Base-by-base conservation (phyloP, 2,329 filamentous ascomycete species). In the Pestalotiopsis sp. region DNA sequence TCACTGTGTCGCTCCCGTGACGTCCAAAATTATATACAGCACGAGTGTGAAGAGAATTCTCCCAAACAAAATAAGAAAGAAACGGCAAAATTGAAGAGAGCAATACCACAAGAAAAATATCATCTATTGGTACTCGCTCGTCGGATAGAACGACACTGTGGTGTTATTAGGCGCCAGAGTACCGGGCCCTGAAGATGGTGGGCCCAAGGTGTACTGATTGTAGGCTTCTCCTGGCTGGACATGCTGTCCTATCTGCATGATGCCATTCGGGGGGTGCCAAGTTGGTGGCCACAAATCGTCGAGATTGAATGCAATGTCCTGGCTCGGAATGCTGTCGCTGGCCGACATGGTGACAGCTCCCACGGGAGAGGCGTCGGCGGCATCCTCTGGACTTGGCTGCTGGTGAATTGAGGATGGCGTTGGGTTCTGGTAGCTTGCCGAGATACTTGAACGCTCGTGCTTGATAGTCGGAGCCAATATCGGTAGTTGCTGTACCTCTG, bases 291-390 rank as follows among this genome's bases (percentile, higher is more conserved):
- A 82, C 31, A 82, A 68, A 65, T 72, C 76, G 57, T 81, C 79
- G 64, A 82, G 80, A 57, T 81, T 76, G 61, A 82, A 77, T 66
- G 80, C 79, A 4, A 75, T 71, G 12, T 83, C 79, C 6, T 72
- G 72, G 6, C 75, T 76, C 23, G 73, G 71, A 6, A 75, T 67
- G 2, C 67, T 12, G 59, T 78, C 77, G 23, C 75, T 73, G 13
- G 69, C 69, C 11, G 73, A 73, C 2, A 71, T 65, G 64, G 76
- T 69, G 20, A 70, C 71, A 13, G 71, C 72, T 63, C 70, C 75
- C 52, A 76, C 65, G 14, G 76, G 74, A 9, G 76, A 68, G 20
- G 38, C 31, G 4, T 65, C 65, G 27, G 72, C 77, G 39, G 72
- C 76, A 52, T 79, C 31, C 7, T 36, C 76, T 7, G 77, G 76